These are phyloP conservation scores for Xylariaceae sp. DNA, from an alignment of 2,329 filamentous ascomycete species.

Conservation along the genomic window DNA sequence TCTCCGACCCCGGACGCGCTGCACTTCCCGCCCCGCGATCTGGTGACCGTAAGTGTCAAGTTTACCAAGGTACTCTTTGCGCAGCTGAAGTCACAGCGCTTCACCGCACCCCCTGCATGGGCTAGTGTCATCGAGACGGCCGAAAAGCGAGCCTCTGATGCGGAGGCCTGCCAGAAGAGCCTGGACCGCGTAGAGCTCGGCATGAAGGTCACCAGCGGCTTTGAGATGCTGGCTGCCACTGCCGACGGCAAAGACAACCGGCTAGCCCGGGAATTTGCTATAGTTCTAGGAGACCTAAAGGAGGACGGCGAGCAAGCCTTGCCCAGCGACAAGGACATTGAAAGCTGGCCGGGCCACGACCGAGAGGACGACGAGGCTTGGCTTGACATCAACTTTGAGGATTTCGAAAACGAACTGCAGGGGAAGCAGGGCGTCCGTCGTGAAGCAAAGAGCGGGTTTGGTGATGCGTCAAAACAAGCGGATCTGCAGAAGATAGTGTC, in stretches of 20 bases:
- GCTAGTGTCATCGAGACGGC: slow-evolving; percentile 26
- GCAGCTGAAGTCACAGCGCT: slow-evolving; percentile 80
- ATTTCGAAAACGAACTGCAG: slow-evolving; percentile 76
- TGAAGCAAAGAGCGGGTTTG: slow-evolving; percentile 43
- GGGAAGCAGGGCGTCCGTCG: slow-evolving; percentile 32
- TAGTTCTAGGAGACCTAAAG: slow-evolving; percentile 68
- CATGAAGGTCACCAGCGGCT: slow-evolving; percentile 84
- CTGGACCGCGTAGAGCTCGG: slow-evolving; percentile 55
- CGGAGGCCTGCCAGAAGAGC: slow-evolving; percentile 19
- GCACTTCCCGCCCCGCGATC: slow-evolving; percentile 66
- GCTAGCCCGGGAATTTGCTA: slow-evolving; percentile 63
- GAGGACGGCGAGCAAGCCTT: slow-evolving; percentile 60
- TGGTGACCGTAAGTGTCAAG: slow-evolving; percentile 68
- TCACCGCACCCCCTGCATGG: slow-evolving; percentile 55
- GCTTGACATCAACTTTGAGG: slow-evolving; percentile 85
- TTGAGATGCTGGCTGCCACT: slow-evolving; percentile 75
- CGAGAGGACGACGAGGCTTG: slow-evolving; percentile 80
- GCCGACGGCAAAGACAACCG: slow-evolving; percentile 61
- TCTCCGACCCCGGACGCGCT: slow-evolving; percentile 42
- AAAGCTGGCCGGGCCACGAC: slow-evolving; percentile 51
- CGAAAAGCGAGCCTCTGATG: slow-evolving; percentile 13
- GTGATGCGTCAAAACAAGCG: slow-evolving; percentile 59
- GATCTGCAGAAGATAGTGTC: slow-evolving; percentile 87
- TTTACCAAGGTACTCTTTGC: slow-evolving; percentile 90
- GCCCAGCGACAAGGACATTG: slow-evolving; percentile 68